Conservation (phyloP, 106 monocot genomes). For the Amphibolis antarctica region DNA sequence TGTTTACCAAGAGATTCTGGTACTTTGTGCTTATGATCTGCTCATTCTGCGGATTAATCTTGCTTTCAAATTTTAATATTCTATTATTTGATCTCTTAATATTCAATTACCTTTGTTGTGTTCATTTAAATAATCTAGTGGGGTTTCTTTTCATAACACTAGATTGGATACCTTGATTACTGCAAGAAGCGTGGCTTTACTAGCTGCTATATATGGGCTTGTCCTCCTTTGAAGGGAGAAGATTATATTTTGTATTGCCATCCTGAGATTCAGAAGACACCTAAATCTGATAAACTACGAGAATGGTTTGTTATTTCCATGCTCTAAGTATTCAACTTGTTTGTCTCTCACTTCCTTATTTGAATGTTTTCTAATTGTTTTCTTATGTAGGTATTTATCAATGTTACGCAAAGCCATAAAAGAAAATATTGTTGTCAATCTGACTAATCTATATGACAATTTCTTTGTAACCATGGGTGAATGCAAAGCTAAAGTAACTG, state of each 20-base stretch:
- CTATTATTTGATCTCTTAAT: not conserved
- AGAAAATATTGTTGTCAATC: slow-evolving; percentile 76
- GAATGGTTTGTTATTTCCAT: slow-evolving; percentile 46
- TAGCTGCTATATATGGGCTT: slow-evolving; percentile 99
- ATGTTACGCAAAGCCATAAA: slow-evolving; percentile 82
- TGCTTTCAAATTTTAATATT: not conserved
- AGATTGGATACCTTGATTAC: slow-evolving; percentile 99
- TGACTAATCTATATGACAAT: slow-evolving; percentile 89
- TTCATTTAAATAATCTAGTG: not conserved
- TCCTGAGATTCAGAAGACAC: slow-evolving; percentile 99
- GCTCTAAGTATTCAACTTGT: not conserved
- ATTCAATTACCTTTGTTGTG: not conserved
- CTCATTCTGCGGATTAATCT: not conserved
- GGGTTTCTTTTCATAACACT: slow-evolving; percentile 5
- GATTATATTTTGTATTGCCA: slow-evolving; percentile 99
- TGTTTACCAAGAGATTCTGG: slow-evolving; percentile 99
- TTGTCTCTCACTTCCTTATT: not conserved
- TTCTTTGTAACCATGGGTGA: slow-evolving; percentile 59
- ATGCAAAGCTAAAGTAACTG: slow-evolving; percentile 82
- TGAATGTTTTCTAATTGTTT: not conserved
- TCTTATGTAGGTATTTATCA: slow-evolving; percentile 56
- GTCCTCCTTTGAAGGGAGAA: slow-evolving; percentile 97
- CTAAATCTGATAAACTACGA: slow-evolving; percentile 94
- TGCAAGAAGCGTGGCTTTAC: slow-evolving; percentile 94
- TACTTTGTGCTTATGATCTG: slow-evolving; percentile 12